Evolutionary conservation across 2,329 filamentous ascomycete genomes (phyloP), one percentile per base, ranked within the genome.

Genomic region (Calycina marina): DNA sequence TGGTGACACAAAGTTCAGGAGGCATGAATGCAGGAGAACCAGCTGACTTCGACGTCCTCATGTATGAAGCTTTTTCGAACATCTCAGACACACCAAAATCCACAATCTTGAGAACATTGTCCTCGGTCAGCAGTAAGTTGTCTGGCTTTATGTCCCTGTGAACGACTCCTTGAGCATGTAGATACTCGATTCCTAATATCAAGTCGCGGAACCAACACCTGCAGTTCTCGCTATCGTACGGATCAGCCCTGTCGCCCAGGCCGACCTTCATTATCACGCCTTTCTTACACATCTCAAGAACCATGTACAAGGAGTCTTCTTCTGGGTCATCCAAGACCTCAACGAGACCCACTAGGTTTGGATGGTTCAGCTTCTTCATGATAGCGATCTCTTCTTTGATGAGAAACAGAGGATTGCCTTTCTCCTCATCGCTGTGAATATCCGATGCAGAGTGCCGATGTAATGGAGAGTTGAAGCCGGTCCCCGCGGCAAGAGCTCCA

Each of bases 51-150:
- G 79, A 76, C 0, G 84, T 93, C 53, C 74, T 76, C 90, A 96
- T 96, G 28, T 83, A 69, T 2, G 69, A 72, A 36, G 79, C 65
- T 53, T 92, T 93, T 51, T 88, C 79, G 46, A 98, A 98, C 76
- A 98, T 94, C 52, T 98, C 88, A 1, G 88, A 96, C 5, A 96
- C 90, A n/a, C 90, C 90, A 63, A 98, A 98, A 55, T 96, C 90
- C 32, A 93, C 85, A 42, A 98, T 79, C 55, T 96, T 98, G 32
- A 98, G 69, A n/a, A 93, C 75, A 47, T 96, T 80, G 34, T 94
- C 86, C 20, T 77, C 70, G 0, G 85, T 93, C 24, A 98, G 62
- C 5, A 98, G 68, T 32, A 93, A 77, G 46, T 98, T 98, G 55
- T 96, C 90, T 0, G 90, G 90, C 57, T 98, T 98, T 60, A 98